These are phyloP conservation scores for Phytopythium helicoides DNA, from an alignment of 352 stramenopile species.

Conservation along the genomic window DNA sequence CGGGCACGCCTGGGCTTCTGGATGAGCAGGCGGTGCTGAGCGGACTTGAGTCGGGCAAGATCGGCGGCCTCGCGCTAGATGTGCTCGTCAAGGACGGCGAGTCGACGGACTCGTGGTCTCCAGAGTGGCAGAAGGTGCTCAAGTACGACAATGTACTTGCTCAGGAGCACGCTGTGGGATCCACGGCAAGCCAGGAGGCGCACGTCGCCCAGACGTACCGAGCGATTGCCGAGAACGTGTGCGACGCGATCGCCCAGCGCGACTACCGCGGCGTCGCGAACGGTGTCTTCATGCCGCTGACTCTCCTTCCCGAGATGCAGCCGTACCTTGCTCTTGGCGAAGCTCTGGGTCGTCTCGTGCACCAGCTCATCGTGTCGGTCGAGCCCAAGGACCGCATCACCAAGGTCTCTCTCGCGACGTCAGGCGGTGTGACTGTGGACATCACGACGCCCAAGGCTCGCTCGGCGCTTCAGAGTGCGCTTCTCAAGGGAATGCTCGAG, in stretches of 20 bases:
- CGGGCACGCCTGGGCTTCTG: constrained; percentile 74
- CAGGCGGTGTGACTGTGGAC: constrained; percentile 66
- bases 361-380: constrained; percentile 61
- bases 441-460: constrained; percentile 74
- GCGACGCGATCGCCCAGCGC: constrained; percentile 60
- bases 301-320: constrained; percentile 76
- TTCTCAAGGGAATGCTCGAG: constrained; percentile 75
- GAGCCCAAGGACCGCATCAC: constrained; percentile 65
- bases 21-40: constrained; percentile 72
- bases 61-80: constrained; percentile 85
- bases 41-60: constrained; percentile 68
- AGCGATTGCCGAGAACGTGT: constrained; percentile 74
- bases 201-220: constrained; percentile 67
- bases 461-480: constrained; percentile 63
- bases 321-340: constrained; percentile 73
- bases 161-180: constrained; percentile 88
- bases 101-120: constrained; percentile 14
- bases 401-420: constrained; percentile 59
- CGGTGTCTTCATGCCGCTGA: constrained; percentile 79
- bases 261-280: constrained; percentile 84
- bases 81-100: constrained; percentile 37
- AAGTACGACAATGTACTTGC: constrained; percentile 88
- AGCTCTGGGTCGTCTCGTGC: constrained; percentile 67
- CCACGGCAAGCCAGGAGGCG: constrained; percentile 79
- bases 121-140: constrained; percentile 65